Percentiles rank a stretch among this genome's conserved stretches.
These are phyloP conservation scores for Blastocladiella emersonii DNA, from an alignment of 371 early-diverging fungal genomes.

Conservation along the genomic window DNA sequence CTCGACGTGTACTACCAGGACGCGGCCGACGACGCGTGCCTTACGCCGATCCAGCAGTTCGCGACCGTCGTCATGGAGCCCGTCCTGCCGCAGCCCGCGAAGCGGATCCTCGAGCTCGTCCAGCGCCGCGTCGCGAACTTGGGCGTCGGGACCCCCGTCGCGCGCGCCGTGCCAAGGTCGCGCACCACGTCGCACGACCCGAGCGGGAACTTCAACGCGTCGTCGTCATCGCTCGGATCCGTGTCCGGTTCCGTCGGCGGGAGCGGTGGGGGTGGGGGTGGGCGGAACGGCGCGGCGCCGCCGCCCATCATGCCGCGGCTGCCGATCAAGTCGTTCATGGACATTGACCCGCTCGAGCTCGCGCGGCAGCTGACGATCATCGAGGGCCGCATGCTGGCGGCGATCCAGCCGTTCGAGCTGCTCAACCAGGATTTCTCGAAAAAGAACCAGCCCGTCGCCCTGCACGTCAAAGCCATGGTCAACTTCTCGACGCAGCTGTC, in stretches of 20 bases:
- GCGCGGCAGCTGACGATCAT: conserved; percentile 63
- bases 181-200: no score
- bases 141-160: conserved; percentile 10
- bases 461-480: conserved; percentile 29
- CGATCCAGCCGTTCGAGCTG: conserved; percentile 50
- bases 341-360: conserved; percentile 56
- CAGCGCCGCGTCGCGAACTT: conserved; percentile 14
- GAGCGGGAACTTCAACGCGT: no score
- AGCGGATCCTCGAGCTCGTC: conserved; percentile 17
- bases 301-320: conserved; percentile 16
- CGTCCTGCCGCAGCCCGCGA: conserved; percentile 7
- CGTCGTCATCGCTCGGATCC: no score
- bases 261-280: no score
- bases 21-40: conserved; percentile 16
- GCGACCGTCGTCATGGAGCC: conserved; percentile 15
- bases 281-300: not conserved
- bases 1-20: conserved; percentile 30
- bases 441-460: conserved; percentile 37
- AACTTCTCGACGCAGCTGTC: conserved; percentile 12
- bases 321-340: conserved; percentile 27
- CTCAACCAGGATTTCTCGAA: conserved; percentile 39
- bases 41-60: conserved; percentile 16
- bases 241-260: no score
- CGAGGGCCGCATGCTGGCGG: conserved; percentile 40
- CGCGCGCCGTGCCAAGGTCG: no score